Evolutionary conservation across 2,329 filamentous ascomycete genomes (phyloP), one percentile per base, ranked within the genome.

Genomic region (Neonectria coccinea): DNA sequence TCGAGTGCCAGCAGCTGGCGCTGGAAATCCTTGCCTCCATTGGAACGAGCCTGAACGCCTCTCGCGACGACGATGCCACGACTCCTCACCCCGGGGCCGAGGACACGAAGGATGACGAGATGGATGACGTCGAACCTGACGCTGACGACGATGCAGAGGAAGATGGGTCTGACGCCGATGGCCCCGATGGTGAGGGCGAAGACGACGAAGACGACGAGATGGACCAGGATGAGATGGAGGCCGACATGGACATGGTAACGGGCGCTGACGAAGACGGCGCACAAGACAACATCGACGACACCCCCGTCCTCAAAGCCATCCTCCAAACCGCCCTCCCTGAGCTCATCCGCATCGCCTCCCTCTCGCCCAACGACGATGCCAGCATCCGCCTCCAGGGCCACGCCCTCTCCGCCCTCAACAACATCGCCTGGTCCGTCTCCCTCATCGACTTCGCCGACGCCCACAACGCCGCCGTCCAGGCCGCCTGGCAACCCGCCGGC

Each of bases 381-480:
- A 73, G 78, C 16, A 74, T 82, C 12, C 74, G 80, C 7, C 78
- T 90, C 44, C 86, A 86, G 66, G 76, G 77, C 20, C 83, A 85
- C 68, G 85, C 89, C 18, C 78, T 91, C 25, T 85, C 86, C 2
- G 84, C 88, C 16, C 81, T 92, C 63, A 90, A 87, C 80, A 91
- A 91, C 77, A 86, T 91, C 57, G 82, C 89, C 57, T 91, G 89
- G 88, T 89, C 88, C 11, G 80, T 90, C 44, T 88, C 87, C 9
- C 85, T 85, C 70, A 79, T 89, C 69, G 87, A 89, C 76, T 88
- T 89, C 71, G 80, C 83, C 25, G 82, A 86, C 33, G 78, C 79
- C n/a, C 81, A 83, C 56, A 87, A 88, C 73, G 77, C 81, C 4
- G 79, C 80, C 60, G 81, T 91, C 59, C 81, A 82, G 56, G 78